Base-by-base conservation (phyloP, 2,329 filamentous ascomycete species). In the Aspergillus viridinutans region DNA sequence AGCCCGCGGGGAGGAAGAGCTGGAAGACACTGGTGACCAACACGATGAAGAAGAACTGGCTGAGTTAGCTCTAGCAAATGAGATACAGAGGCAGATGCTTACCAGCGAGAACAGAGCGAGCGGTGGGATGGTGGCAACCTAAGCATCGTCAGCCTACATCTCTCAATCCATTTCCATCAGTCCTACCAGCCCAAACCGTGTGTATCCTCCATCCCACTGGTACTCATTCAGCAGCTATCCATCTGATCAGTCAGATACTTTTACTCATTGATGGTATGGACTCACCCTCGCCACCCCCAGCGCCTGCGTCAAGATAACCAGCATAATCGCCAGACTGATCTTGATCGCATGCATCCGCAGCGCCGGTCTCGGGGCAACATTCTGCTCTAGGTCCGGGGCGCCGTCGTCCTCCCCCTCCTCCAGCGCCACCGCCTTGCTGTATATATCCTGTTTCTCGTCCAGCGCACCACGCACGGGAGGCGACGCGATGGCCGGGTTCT, bases 11-110 rank as follows among this genome's bases (percentile, higher is more conserved):
- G 9, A 77, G 76, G 40, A 78, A 67, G 38, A 77, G 59, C 54
- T 80, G 77, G 17, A 72, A 71, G 10, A 76, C 26, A 59, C 75
- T 74, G 29, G 72, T 71, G 49, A 75, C 67, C 7, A 78, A 58
- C 32, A 77, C 72, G 62, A 79, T 76, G 71, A 78, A 79, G 71
- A 80, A 80, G 70, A 80, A 80, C 61, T 67, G 25, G 8, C 23
- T 8, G 26, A 0, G 20, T 28, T 26, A 38, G n/a, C 9, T 21
- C 23, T 14, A 42, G 1, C n/a, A 12, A 28, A 32, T 7, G 8
- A 26, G 9, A 9, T 1, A 40, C 35, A 28, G 7, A 42, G 7
- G 10, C 12, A 50, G 10, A 12, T 40, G 21, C 23, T 47, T 43
- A 59, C 54, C 52, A 58, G 51, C 3, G 58, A 61, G 21, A 61